Conservation (phyloP, 2,329 filamentous ascomycete genomes). For the Huntiella savannae region DNA sequence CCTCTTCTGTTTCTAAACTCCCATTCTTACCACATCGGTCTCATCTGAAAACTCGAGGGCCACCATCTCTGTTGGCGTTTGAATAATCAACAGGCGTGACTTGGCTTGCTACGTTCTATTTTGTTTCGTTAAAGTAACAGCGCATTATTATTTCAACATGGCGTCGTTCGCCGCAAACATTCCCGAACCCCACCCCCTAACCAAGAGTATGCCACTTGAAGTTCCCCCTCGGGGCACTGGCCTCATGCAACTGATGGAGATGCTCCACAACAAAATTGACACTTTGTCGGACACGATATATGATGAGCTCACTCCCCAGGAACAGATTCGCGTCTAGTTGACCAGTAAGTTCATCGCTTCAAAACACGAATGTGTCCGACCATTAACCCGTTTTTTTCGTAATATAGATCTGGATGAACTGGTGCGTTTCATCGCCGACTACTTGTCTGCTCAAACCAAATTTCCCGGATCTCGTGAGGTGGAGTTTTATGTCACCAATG, state of each 20-base stretch:
- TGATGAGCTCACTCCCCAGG: neutral
- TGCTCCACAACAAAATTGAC: neutral
- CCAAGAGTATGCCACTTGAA: too few relatives aligned
- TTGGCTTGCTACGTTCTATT: too few relatives aligned
- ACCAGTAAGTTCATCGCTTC: neutral
- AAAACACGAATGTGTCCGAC: neutral
- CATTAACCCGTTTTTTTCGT: neutral
- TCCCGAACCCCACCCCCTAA: too few relatives aligned
- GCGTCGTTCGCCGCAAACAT: too few relatives aligned
- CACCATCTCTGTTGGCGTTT: too few relatives aligned
- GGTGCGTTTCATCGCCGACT: too few relatives aligned
- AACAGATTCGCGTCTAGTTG: neutral
- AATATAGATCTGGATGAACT: neutral
- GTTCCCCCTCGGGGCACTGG: neutral
- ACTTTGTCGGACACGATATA: neutral
- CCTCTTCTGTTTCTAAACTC: too few relatives aligned
- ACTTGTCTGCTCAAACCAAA: neutral
- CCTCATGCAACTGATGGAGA: neutral
- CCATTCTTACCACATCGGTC: too few relatives aligned
- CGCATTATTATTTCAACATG: too few relatives aligned
- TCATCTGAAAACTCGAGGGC: too few relatives aligned
- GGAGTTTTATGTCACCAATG: neutral
- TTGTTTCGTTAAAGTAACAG: too few relatives aligned
- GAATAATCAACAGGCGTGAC: too few relatives aligned
- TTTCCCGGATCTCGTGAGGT: neutral